Conservation (phyloP, 768 basidiomycete species). For the Tylopilus cervinicoccineus region DNA sequence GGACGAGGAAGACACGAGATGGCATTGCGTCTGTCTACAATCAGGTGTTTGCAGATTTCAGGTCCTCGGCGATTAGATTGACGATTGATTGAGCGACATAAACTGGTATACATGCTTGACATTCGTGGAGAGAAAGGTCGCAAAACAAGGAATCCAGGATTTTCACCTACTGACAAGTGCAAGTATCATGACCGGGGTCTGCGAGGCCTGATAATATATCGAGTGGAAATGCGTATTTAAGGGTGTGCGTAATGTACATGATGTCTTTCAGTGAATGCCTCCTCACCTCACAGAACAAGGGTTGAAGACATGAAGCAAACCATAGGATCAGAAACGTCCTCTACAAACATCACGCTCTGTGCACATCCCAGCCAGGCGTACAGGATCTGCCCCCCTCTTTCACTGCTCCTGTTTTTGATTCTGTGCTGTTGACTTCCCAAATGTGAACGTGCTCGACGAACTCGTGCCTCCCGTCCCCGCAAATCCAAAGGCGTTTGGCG, state of each 20-base stretch:
- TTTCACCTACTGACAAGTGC: too few relatives aligned
- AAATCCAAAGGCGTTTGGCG: constrained; percentile 33
- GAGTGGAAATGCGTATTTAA: constrained; percentile 2
- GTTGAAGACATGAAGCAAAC: not conserved
- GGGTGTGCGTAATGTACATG: constrained; percentile 17
- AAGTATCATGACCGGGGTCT: too few relatives aligned
- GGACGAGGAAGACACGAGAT: too few relatives aligned
- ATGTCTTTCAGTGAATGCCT: not conserved
- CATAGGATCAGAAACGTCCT: not conserved
- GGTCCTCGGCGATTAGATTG: too few relatives aligned
- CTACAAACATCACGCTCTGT: not conserved
- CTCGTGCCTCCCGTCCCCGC: constrained; percentile 15
- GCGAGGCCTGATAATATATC: not conserved
- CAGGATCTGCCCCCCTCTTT: not conserved
- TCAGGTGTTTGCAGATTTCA: too few relatives aligned
- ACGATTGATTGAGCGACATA: too few relatives aligned
- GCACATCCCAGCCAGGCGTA: not conserved
- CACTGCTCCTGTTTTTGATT: constrained; percentile 34
- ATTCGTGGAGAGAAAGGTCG: too few relatives aligned
- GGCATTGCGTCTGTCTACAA: too few relatives aligned
- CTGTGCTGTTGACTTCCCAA: constrained; percentile 27
- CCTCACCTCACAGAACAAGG: not conserved
- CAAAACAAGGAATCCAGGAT: too few relatives aligned
- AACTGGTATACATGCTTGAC: too few relatives aligned
- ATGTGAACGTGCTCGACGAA: constrained; percentile 16